Evolutionary conservation across 1,139 yeast genomes (phyloP).

Genomic region (Casaregolazyma suthepensis): DNA sequence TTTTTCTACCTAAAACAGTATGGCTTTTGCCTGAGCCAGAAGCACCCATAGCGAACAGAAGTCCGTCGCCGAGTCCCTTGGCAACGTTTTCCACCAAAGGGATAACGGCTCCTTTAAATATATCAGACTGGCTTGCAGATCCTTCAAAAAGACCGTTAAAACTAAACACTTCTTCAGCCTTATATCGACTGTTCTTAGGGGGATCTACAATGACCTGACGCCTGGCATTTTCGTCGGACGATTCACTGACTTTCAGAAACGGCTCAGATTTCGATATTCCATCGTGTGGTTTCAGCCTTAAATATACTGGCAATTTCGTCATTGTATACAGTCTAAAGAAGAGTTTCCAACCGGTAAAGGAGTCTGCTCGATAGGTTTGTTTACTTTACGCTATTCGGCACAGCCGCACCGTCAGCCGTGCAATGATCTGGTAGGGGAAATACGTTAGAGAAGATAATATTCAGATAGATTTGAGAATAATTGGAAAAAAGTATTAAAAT

Average conservation of each 20-base stretch:
- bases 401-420: background rate
- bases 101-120: slow-evolving; percentile 29
- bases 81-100: slow-evolving; percentile 31
- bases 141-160: slow-evolving; percentile 34
- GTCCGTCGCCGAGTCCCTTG: slow-evolving; percentile 35
- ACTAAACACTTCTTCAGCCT: slow-evolving; percentile 26
- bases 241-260: slow-evolving; percentile 1
- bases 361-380: background rate
- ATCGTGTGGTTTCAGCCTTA: slow-evolving; percentile 33
- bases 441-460: background rate
- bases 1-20: slow-evolving; percentile 27
- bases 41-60: slow-evolving; percentile 46
- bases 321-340: background rate
- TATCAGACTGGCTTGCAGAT: slow-evolving; percentile 28
- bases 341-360: background rate
- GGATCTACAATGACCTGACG: slow-evolving; percentile 19
- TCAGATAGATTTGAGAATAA: background rate
- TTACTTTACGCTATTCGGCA: slow-evolving; percentile 4
- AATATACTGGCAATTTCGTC: slow-evolving; percentile 30
- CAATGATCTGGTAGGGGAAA: background rate
- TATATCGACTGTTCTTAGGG: slow-evolving; percentile 26
- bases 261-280: slow-evolving; percentile 13
- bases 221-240: background rate
- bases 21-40: slow-evolving; percentile 44
- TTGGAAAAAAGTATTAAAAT: too few species aligned